Base-by-base conservation (phyloP, 2,329 filamentous ascomycete genomes). In the Colletotrichum theobromicola region DNA sequence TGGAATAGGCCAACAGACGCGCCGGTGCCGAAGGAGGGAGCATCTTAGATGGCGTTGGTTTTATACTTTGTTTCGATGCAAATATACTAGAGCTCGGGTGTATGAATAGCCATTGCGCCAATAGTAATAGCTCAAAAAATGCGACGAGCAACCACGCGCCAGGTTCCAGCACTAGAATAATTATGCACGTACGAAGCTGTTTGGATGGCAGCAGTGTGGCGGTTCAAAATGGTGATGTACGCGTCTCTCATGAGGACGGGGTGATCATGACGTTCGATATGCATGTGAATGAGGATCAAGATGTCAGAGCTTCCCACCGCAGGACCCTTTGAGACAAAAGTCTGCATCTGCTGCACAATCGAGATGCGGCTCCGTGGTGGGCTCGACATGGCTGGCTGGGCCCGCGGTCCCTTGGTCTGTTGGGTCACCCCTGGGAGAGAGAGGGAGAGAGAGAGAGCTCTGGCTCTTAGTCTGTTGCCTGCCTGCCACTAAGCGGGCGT, bases 1-100 rank as follows among this genome's bases (percentile, higher is more conserved):
- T 95, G 93, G 93, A 89, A 92, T 77, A 89, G 94, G 76, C 94
- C 93, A 30, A 75, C 78, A 15, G 79, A 80, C 63, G 75, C 74
- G 7, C 69, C 75, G 15, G 74, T 76, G 55, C 67, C 74, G 32
- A 76, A 63, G 26, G 65, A 76, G 53, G 75, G 73, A 21, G 70
- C 69, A 37, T 64, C 75, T 50, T 70, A 75, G 26, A 61, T n/a
- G 55, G 16, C 26, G 28, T n/a, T 50, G 28, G 6, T 28, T 68
- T 72, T 60, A 30, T 15, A 18, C 16, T 71, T 70, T 26, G 7
- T 73, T 71, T 61, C 37, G 50, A 62, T 57, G 57, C 67, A 34
- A 15, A 46, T 46, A 66, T 32, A 21, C 42, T 53, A 21, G 71
- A 71, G 37, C 26, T 35, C 24, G 55, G 37, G 53, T 32, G 53